Evolutionary conservation across 2,329 filamentous ascomycete species (phyloP).

Genomic region (Chrysoporthe puriensis): DNA sequence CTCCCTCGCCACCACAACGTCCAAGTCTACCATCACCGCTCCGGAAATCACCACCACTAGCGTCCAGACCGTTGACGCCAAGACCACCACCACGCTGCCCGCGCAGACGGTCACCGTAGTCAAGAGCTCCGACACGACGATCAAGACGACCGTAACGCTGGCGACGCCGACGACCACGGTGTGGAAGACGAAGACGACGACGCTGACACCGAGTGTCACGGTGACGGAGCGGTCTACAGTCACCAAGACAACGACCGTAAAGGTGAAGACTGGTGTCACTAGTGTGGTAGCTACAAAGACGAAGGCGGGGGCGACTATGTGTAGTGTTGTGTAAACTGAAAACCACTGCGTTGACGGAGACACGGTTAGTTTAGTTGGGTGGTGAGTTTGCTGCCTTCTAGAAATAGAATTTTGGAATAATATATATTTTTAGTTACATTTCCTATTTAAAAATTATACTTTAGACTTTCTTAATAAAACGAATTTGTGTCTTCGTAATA

Average conservation of each 20-base stretch:
- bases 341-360: neutral
- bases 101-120: slow-evolving; percentile 13
- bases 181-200: slow-evolving; percentile 1
- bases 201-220: neutral
- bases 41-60: slow-evolving; percentile 3
- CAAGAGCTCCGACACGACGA: slow-evolving; percentile 11
- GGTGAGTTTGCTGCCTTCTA: neutral
- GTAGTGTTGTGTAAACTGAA: neutral
- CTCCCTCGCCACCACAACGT: slow-evolving; percentile 19
- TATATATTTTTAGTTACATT: neutral
- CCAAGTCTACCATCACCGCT: slow-evolving; percentile 12
- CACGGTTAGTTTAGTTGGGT: neutral
- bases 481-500: neutral
- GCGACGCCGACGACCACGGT: slow-evolving; percentile 6
- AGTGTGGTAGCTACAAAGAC: slow-evolving; percentile 1
- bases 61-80: neutral
- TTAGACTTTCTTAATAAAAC: neutral
- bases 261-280: neutral
- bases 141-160: slow-evolving; percentile 17
- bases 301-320: neutral
- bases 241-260: slow-evolving; percentile 6
- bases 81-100: slow-evolving; percentile 7
- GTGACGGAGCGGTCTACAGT: neutral
- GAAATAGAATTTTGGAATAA: neutral
- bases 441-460: neutral